Conservation (phyloP, 2,329 filamentous ascomycete genomes). For the Beauveria sp. region DNA sequence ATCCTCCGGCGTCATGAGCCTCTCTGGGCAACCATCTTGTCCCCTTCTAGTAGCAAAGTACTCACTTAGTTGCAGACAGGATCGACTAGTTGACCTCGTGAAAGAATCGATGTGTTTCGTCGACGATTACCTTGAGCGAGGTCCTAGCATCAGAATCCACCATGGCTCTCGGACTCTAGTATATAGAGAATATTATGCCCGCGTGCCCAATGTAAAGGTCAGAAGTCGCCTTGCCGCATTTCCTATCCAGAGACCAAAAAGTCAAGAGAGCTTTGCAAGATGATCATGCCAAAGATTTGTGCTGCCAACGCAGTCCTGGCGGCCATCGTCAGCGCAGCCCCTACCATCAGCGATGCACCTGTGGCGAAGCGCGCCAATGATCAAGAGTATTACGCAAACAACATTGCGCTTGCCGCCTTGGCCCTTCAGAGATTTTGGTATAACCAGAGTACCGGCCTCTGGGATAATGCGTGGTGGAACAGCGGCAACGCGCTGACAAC, state of each 20-base stretch:
- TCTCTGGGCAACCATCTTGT: background rate
- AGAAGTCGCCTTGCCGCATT: too few species aligned
- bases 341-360: background rate
- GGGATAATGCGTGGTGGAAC: constrained; percentile 67
- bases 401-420: background rate
- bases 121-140: background rate
- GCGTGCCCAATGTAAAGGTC: too few species aligned
- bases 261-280: background rate
- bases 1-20: background rate
- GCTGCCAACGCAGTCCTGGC: background rate
- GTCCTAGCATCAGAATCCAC: background rate
- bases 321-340: background rate
- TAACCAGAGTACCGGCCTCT: constrained; percentile 50
- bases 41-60: background rate
- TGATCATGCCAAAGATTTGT: background rate
- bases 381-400: background rate
- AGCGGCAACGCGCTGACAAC: constrained; percentile 58
- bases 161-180: background rate
- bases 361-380: background rate
- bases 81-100: background rate
- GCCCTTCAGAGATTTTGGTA: constrained; percentile 41
- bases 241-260: too few species aligned
- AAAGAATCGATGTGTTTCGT: background rate
- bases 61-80: background rate
- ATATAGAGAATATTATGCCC: background rate